These are phyloP conservation scores for Tetragonia tetragonoides DNA, from an alignment of 148 eudicot genomes.

Conservation along the genomic window DNA sequence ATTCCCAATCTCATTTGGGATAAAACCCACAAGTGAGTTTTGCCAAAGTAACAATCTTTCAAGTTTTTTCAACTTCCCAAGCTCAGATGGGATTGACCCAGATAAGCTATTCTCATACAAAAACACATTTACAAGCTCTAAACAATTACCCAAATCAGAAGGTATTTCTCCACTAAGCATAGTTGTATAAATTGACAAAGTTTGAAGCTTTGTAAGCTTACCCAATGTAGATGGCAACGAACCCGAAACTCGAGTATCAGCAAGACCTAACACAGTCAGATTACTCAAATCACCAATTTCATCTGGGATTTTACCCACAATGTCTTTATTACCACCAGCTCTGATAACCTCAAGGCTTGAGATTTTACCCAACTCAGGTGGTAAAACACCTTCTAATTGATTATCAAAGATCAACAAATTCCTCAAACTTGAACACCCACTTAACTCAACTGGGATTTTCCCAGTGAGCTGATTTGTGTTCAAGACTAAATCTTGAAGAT, in stretches of 20 bases:
- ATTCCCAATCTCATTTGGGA: slow-evolving; percentile 68
- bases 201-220: slow-evolving; percentile 50
- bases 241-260: slow-evolving; percentile 60
- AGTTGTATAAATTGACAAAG: slow-evolving; percentile 60
- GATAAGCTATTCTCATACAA: slow-evolving; percentile 64
- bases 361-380: slow-evolving; percentile 40
- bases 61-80: slow-evolving; percentile 55
- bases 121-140: slow-evolving; percentile 63
- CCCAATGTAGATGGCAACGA: slow-evolving; percentile 48
- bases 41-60: slow-evolving; percentile 67
- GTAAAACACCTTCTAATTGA: slow-evolving; percentile 39
- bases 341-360: slow-evolving; percentile 36
- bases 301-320: slow-evolving; percentile 48
- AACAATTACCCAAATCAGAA: slow-evolving; percentile 61
- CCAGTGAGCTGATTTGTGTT: slow-evolving; percentile 63
- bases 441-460: slow-evolving; percentile 39
- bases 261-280: slow-evolving; percentile 51
- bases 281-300: slow-evolving; percentile 44
- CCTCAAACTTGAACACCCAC: slow-evolving; percentile 35
- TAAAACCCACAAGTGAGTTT: slow-evolving; percentile 49
- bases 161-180: slow-evolving; percentile 71
- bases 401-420: slow-evolving; percentile 49
- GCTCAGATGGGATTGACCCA: slow-evolving; percentile 57
- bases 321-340: slow-evolving; percentile 54
- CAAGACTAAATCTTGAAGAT: slow-evolving; percentile 43